Evolutionary conservation across 805 yeast species (phyloP).

Genomic region (Candida berthetii): DNA sequence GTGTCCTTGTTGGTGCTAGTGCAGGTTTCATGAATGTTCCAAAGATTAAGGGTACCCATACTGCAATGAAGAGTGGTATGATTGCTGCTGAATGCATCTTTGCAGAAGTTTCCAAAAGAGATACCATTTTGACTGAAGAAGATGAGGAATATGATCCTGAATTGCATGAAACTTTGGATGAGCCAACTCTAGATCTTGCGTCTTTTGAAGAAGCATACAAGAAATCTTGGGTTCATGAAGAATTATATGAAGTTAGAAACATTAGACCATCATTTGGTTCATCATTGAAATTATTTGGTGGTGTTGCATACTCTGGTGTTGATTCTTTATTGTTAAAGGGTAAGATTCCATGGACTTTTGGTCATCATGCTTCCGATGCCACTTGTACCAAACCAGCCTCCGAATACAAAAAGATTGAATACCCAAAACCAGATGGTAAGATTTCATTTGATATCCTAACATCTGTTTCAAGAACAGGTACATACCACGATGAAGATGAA

Average conservation of each 20-base stretch:
- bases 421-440: constrained; percentile 95
- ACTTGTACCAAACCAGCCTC: constrained; percentile 63
- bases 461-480: constrained; percentile 94
- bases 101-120: constrained; percentile 39
- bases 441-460: constrained; percentile 89
- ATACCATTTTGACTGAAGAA: constrained; percentile 32
- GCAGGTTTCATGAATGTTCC: constrained; percentile 98
- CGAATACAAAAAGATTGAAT: constrained; percentile 63
- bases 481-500: constrained; percentile 93
- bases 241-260: constrained; percentile 79
- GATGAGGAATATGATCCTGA: constrained; percentile 35
- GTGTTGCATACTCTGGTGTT: constrained; percentile 78
- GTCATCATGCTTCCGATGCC: constrained; percentile 66
- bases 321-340: constrained; percentile 79
- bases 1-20: constrained; percentile 87
- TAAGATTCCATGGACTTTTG: constrained; percentile 81
- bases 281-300: constrained; percentile 73
- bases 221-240: constrained; percentile 82
- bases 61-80: constrained; percentile 95
- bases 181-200: constrained; percentile 42
- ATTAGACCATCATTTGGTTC: constrained; percentile 86
- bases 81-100: constrained; percentile 86
- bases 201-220: constrained; percentile 60
- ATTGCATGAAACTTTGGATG: constrained; percentile 30
- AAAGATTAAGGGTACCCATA: constrained; percentile 95